phyloP scores from a whole-genome alignment of 1,139 yeast genomes.

The Zygosaccharomyces pseudobailii region DNA sequence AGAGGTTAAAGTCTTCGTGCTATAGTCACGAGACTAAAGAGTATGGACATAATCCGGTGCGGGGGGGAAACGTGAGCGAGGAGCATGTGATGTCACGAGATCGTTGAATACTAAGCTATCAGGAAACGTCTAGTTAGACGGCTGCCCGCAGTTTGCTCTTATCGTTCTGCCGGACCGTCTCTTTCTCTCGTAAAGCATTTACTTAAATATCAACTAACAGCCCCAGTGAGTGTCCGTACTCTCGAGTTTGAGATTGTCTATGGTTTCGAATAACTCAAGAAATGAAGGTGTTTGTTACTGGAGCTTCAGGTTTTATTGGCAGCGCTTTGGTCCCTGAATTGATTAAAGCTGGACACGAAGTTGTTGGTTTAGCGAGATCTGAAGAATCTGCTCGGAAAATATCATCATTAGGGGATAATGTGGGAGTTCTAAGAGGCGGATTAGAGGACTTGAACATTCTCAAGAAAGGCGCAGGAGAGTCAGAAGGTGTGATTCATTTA shows the following conservation, averaged over 20 bases:
- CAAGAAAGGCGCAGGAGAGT: slow-evolving; percentile 25
- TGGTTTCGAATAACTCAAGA: not conserved
- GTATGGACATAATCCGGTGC: too few species aligned
- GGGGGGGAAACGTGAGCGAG: too few species aligned
- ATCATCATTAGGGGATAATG: slow-evolving; percentile 19
- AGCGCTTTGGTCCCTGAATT: not conserved
- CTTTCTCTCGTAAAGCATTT: too few species aligned
- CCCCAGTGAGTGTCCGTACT: too few species aligned
- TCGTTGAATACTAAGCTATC: too few species aligned
- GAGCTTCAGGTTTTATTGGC: not conserved
- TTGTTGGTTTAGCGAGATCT: not conserved
- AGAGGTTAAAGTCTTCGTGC: too few species aligned
- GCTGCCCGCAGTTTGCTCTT: too few species aligned
- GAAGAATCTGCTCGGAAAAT: slow-evolving; percentile 4
- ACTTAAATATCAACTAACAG: too few species aligned
- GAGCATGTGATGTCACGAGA: too few species aligned
- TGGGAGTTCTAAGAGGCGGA: slow-evolving; percentile 29
- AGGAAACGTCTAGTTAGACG: too few species aligned
- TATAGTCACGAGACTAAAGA: too few species aligned
- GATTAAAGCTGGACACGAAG: not conserved
- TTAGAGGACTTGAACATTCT: slow-evolving; percentile 29
- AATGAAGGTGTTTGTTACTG: not conserved
- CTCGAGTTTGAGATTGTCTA: not conserved
- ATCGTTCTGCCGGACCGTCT: too few species aligned
- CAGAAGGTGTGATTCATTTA: slow-evolving; percentile 37